Evolutionary conservation across 352 stramenopile genomes (phyloP).

Genomic region (Pythium dissimile): DNA sequence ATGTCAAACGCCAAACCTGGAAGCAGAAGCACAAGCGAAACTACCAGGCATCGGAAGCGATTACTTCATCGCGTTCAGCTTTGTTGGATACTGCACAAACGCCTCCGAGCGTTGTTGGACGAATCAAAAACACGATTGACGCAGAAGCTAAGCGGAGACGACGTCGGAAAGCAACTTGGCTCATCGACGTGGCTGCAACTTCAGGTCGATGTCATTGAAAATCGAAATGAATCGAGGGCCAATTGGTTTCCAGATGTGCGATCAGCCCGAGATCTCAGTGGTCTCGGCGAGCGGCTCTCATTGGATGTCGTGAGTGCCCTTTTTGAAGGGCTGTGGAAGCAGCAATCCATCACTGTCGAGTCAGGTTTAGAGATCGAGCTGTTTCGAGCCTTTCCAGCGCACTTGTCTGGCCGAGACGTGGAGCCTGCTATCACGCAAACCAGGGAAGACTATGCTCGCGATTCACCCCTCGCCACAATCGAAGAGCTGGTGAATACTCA

Average conservation of each 20-base stretch:
- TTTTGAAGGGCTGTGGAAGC: conserved; percentile 47
- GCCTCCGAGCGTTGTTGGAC: conserved; percentile 33
- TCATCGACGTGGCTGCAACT: conserved; percentile 11
- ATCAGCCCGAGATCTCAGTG: not conserved
- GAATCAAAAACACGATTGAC: conserved; percentile 24
- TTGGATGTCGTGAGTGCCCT: conserved; percentile 49
- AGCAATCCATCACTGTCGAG: conserved; percentile 24
- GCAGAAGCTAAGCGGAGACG: not conserved
- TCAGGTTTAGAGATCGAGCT: conserved; percentile 47
- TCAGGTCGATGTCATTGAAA: conserved; percentile 15
- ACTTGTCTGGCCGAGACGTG: not conserved
- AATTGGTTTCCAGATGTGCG: not conserved
- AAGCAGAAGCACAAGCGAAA: not conserved
- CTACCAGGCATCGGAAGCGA: conserved; percentile 7
- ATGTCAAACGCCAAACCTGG: not conserved
- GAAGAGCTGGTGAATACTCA: conserved; percentile 25
- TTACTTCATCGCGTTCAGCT: conserved; percentile 29
- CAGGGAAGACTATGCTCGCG: not conserved
- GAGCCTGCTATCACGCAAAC: not conserved
- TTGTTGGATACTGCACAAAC: conserved; percentile 46
- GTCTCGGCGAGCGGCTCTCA: conserved; percentile 9
- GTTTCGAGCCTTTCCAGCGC: conserved; percentile 35
- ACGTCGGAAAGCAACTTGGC: not conserved
- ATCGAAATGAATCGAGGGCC: not conserved
- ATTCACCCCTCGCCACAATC: conserved; percentile 2